Base-by-base conservation (phyloP, 2,329 filamentous ascomycete genomes). In the Aureobasidium melanogenum region DNA sequence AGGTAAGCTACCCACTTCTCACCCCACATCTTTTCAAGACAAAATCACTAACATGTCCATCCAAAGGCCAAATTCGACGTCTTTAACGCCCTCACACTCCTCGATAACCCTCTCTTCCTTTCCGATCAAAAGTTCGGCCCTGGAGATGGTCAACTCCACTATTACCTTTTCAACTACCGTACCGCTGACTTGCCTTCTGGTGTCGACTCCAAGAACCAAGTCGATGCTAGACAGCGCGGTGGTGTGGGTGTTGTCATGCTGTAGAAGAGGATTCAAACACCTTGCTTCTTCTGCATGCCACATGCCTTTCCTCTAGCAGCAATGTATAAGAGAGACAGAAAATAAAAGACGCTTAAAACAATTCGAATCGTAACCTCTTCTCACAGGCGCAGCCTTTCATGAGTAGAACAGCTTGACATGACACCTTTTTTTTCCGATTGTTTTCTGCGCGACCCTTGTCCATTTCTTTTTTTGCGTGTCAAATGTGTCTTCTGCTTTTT, bases 141-240 rank as follows among this genome's bases (percentile, higher is more conserved):
- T 5, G 94, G 94, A 34, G 94, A 99, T 73, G 94, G 94, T 50
- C 91, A 94, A 73, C 80, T 99, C 68, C 91, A 99, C 75, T 99
- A 92, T 77, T 99, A 99, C 75, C 80, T 99, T 34, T 99, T 95
- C 82, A 99, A 99, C 77, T 99, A 97, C 79, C 86, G 91, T 62
- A 89, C 91, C 14, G 86, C 89, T 63, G 85, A 87, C n/a, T 88
- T 99, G 69, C 79, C 84, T 0, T 92, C 94, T 52, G 94, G 94
- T 24, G 86, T 97, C 46, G 86, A 97, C 73, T 82, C 82, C 69
- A 84, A 82, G 70, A 96, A 95, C 72, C 78, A 85, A 68, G 80
- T 93, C 41, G 92, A 96, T 71, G 84, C 87, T 67, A 85, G 86
- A 62, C 82, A 84, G 64, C 84, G 91, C 71, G 94, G 92, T 68